Evolutionary conservation across 306 rosid genomes (phyloP).

Genomic region (Quercus alba): DNA sequence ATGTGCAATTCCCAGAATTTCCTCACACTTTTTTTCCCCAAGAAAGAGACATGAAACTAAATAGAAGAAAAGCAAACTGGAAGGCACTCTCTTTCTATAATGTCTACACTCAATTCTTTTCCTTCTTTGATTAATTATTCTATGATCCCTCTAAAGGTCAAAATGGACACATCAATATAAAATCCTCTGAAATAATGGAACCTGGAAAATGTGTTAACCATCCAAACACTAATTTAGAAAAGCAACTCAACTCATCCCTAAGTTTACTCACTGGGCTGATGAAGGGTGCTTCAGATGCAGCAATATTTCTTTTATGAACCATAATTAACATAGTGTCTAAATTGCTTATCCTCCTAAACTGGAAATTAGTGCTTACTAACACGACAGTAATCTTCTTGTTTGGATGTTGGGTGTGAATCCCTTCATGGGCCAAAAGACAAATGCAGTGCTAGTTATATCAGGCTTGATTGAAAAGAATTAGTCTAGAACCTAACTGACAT

Average conservation of each 20-base stretch:
- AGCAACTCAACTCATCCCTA: neutral
- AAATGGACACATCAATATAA: neutral
- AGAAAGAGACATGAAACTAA: neutral
- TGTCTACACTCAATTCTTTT: neutral
- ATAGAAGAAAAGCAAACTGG: neutral
- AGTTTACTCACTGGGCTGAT: neutral
- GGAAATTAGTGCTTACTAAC: neutral
- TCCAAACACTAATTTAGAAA: neutral
- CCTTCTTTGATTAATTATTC: neutral
- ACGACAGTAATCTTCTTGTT: neutral
- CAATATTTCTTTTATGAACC: neutral
- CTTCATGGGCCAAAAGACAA: neutral
- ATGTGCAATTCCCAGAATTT: neutral
- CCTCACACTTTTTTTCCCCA: neutral
- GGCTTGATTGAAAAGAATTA: neutral
- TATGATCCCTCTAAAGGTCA: neutral
- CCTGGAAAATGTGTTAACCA: neutral
- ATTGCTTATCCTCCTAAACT: neutral
- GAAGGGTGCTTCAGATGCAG: neutral
- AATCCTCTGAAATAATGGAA: neutral
- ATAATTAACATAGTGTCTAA: neutral
- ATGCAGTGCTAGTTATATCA: neutral
- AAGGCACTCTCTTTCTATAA: neutral
- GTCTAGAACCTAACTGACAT: neutral
- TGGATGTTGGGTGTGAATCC: neutral